A percentile compares a stretch with the other conserved stretches of the same genome.
Evolutionary conservation across 805 yeast genomes (phyloP).

Genomic region (Hanseniaspora thailandica): DNA sequence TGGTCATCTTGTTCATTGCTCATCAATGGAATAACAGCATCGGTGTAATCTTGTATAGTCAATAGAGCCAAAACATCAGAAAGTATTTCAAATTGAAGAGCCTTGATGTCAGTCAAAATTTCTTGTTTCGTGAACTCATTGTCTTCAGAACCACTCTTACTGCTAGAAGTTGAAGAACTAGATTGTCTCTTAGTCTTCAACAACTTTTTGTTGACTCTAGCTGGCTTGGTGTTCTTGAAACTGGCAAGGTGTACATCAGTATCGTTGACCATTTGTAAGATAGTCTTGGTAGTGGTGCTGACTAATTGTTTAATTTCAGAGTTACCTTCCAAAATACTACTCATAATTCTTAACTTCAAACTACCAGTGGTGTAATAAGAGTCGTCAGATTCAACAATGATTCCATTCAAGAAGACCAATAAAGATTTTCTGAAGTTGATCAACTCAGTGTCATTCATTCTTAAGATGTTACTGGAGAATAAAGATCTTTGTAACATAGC

Average conservation of each 20-base stretch:
- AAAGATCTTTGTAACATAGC: conserved; percentile 41
- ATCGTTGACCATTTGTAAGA: conserved; percentile 22
- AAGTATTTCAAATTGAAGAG: conserved; percentile 43
- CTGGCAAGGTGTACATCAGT: conserved; percentile 11
- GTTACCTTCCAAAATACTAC: conserved; percentile 36
- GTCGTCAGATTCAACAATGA: conserved; percentile 32
- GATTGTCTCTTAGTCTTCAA: conserved; percentile 13
- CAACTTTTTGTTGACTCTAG: conserved; percentile 12
- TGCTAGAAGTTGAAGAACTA: conserved; percentile 20
- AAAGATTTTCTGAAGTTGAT: conserved; percentile 38
- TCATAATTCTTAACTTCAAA: conserved; percentile 44
- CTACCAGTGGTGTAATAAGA: conserved; percentile 26
- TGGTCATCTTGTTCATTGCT: conserved; percentile 27
- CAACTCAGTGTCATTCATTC: conserved; percentile 40
- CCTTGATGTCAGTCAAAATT: conserved; percentile 27
- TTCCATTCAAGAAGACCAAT: conserved; percentile 45
- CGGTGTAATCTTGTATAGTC: conserved; percentile 63
- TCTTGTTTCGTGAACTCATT: conserved; percentile 13
- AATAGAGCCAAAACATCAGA: conserved; percentile 54
- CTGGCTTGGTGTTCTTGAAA: background rate
- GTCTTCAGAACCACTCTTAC: conserved; percentile 19
- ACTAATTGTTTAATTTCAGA: conserved; percentile 23
- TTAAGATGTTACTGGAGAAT: conserved; percentile 49
- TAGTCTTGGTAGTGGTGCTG: conserved; percentile 21
- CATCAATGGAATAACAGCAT: conserved; percentile 41